Percentiles rank a stretch among this genome's conserved stretches.
phyloP scores from a whole-genome alignment of 1,139 yeast species.

The Suhomyces chickasaworum region DNA sequence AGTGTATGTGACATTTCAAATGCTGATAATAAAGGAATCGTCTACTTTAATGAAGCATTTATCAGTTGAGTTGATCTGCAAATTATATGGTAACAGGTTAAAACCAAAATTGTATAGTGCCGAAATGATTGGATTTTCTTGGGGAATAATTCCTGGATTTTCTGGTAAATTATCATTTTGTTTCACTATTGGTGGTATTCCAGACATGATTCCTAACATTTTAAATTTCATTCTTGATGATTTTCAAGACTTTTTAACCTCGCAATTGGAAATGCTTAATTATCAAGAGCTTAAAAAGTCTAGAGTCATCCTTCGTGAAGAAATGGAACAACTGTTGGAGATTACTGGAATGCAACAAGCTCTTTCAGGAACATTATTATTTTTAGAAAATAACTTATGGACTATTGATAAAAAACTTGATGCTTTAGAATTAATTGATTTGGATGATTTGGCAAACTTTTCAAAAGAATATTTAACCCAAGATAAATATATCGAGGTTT shows the following conservation, averaged over 20 bases:
- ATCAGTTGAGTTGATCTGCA: conserved; percentile 52
- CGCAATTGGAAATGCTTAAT: conserved; percentile 18
- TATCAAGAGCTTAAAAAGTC: conserved; percentile 43
- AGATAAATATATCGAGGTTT: conserved; percentile 37
- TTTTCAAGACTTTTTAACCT: conserved; percentile 17
- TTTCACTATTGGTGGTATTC: conserved; percentile 53
- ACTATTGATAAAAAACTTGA: conserved; percentile 50
- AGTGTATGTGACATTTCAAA: conserved; percentile 46
- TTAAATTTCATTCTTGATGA: conserved; percentile 26
- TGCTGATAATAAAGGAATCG: background rate
- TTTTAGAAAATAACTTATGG: conserved; percentile 57
- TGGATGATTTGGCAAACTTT: conserved; percentile 26
- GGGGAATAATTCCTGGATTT: conserved; percentile 54
- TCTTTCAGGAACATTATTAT: conserved; percentile 48
- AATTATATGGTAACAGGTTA: conserved; percentile 42
- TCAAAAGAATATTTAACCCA: conserved; percentile 22
- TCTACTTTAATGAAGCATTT: conserved; percentile 26
- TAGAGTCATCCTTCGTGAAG: conserved; percentile 44
- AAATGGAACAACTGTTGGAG: conserved; percentile 41
- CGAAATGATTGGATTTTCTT: conserved; percentile 52
- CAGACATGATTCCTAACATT: conserved; percentile 35
- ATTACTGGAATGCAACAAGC: conserved; percentile 45
- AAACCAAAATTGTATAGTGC: conserved; percentile 50
- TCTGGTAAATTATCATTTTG: conserved; percentile 53
- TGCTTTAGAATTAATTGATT: conserved; percentile 32